Evolutionary conservation across 2,329 filamentous ascomycete genomes (phyloP), one percentile per base, ranked within the genome.

Genomic region (Fusarium nelsonii): DNA sequence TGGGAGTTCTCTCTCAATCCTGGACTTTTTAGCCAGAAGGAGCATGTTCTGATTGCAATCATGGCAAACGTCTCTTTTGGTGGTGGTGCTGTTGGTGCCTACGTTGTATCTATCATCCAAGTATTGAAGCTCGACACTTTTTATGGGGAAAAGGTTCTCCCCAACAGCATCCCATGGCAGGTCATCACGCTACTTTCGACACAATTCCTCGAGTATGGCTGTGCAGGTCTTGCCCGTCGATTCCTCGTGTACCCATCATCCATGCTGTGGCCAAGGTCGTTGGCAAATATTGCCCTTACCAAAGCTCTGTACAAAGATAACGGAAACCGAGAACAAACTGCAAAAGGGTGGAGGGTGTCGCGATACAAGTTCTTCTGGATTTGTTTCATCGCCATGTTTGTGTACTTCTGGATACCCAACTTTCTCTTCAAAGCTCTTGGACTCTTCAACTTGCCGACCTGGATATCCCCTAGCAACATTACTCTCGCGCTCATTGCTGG

Each of bases 31-130:
- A 84, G 80, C 59, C 82, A 82, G 58, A 88, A 87, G 67, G 85
- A 88, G 68, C 84, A 87, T 68, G 81, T 85, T 69, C 74, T 87
- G 6, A 82, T 87, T 46, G 82, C 82, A n/a, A 83, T 85, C 62
- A 85, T 86, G 83, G 84, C 88, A 33, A 88, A 88, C 72, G 84
- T 84, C 0, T 79, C 81, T 1, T 82, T 78, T 46, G 68, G 58
- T 2, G 70, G 72, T 1, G 58, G 58, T 48, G 50, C 62, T 41
- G 77, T 78, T 26, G 75, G 78, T 4, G 81, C 83, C 0, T 84
- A 84, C 68, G 81, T 84, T 4, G 80, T 74, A 64, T 78, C 80
- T 52, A 82, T 84, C 41, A 79, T 84, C 43, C 83, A 82, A 78
- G 79, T 81, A 4, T 80, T 85, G 58, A 80, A 80, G 37, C 73